Base-by-base conservation (phyloP, 805 yeast genomes). In the Yamadazyma tumulicola region DNA sequence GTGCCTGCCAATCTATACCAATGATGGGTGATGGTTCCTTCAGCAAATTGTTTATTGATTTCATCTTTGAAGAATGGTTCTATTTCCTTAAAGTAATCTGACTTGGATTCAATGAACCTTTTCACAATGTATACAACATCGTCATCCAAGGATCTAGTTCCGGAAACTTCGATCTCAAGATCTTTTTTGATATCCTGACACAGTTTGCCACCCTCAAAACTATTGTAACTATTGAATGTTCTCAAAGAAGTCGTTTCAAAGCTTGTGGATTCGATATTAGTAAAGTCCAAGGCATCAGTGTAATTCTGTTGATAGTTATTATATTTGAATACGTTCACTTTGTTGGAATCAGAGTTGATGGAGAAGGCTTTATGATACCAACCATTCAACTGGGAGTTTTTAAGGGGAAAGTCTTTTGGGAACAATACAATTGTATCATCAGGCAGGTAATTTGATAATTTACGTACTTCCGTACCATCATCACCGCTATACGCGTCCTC, bases 1-100 rank as follows among this genome's bases (percentile, higher is more conserved):
- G 77, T 65, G 1, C 77, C 77, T 6, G 76, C 69, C 34, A 71
- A 64, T 32, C 65, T 57, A 41, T 49, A 69, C 78, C 79, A 75
- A 40, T 53, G 48, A 16, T 45, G 38, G 16, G 48, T 51, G 4
- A 53, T 41, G 9, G 46, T 34, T n/a, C 46, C 38, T 19, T 41
- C 38, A 19, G 43, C 29, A 3, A 54, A 16, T 36, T 54, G 57
- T 9, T 47, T 25, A 21, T 34, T 42, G 19, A 55, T 38, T 13
- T 49, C 50, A 4, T 51, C 52, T 18, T 47, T 31, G 34, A 58
- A 49, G 34, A 49, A 57, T 2, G 57, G 56, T 4, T 52, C 34
- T 3, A 58, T 22, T 26, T 59, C 64, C 15, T 43, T 32, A 28
- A 42, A 41, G 13, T 19, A 29, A 10, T 14, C 10, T 8, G 26